Evolutionary conservation across 805 yeast species (phyloP), one percentile per base, ranked within the genome.

Genomic region (Pichia rugopelliculosa): DNA sequence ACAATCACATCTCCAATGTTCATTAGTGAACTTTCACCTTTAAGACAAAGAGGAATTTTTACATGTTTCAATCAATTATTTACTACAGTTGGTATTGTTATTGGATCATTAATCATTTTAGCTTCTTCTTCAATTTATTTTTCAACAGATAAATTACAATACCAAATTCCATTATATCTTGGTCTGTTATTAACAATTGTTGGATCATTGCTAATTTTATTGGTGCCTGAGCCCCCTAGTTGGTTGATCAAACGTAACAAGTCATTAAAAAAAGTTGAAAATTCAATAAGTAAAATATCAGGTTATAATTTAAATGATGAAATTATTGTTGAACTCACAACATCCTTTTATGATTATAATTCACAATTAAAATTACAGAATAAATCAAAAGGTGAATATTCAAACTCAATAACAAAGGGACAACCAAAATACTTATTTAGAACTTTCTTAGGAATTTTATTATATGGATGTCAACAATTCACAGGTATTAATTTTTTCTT

Each of bases 401-500:
- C 20, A 20, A 42, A 18, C 17, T 56, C 60, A 6, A 54, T 62
- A 13, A 26, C 52, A 12, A 51, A 55, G 12, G 68, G 68, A 1
- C 45, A 64, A 46, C 69, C 68, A 17, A 61, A 51, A 41, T 63
- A 59, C 36, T 43, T 62, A 7, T 33, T 52, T 17, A 55, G 70
- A 39, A 53, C 60, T 1, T 18, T 65, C 1, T 57, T 64, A 0
- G 71, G 71, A 0, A 55, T 64, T 36, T 38, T 52, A 4, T 42
- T 67, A 6, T 47, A 60, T 30, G 56, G 57, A 38, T 57, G 65
- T 33, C 71, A 67, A 53, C 87, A 82, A 59, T 70, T 79, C 56
- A 72, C 79, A 27, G 88, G 88, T 51, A 74, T 80, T 46, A 82
- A 82, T 65, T 82, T 79, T 64, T 79, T 82, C 54, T 80, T 82